Conservation (phyloP, 257 asterid genomes). For the Solanum peruvianum region DNA sequence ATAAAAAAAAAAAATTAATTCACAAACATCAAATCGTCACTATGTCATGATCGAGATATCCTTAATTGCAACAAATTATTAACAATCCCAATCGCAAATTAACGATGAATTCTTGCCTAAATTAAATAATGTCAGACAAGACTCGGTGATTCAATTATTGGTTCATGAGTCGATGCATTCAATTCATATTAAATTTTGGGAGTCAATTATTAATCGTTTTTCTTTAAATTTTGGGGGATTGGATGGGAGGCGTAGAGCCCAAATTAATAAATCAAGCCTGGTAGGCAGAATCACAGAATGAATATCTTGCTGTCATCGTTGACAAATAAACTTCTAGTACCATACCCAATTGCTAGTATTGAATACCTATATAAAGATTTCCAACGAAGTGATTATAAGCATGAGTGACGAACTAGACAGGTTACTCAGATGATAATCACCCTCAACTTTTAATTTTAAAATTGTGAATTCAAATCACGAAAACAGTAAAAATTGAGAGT, state of each 20-base stretch:
- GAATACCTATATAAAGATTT: neutral
- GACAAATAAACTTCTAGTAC: neutral
- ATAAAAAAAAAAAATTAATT: no score
- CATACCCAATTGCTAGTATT: neutral
- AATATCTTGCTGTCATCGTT: neutral
- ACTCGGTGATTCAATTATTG: neutral
- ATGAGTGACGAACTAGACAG: neutral
- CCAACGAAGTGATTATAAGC: neutral
- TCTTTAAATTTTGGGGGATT: neutral
- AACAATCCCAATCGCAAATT: neutral
- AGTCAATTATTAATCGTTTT: neutral
- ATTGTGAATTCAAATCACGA: neutral
- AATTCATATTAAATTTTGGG: neutral
- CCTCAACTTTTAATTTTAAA: neutral
- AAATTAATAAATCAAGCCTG: neutral
- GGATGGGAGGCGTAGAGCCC: neutral
- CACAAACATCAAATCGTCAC: accelerated
- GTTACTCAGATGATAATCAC: neutral
- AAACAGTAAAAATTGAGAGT: neutral
- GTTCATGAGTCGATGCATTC: neutral
- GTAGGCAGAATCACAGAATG: neutral
- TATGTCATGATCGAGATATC: no score
- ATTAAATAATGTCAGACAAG: neutral
- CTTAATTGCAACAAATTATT: neutral
- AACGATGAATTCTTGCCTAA: neutral